Evolutionary conservation across 2,329 filamentous ascomycete genomes (phyloP).

Genomic region (Neofusicoccum kwambonambiense): DNA sequence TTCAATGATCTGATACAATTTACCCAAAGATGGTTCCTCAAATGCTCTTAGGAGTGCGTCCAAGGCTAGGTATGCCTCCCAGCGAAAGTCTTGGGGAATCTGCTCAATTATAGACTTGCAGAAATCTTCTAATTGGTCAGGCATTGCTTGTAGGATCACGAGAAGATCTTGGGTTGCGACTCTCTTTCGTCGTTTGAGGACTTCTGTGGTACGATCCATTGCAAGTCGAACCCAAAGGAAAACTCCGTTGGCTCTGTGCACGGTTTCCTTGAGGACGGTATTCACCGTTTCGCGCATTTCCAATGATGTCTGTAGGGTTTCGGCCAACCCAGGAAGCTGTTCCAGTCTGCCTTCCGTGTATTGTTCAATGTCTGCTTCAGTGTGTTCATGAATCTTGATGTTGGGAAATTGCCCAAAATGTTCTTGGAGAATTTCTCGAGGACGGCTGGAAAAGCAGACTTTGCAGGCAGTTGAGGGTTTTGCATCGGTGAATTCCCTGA

Average conservation of each 20-base stretch:
- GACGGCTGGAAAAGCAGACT: conserved; percentile 22
- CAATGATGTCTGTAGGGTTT: background rate
- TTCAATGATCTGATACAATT: background rate
- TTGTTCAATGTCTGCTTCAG: conserved; percentile 18
- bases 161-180: background rate
- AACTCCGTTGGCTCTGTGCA: background rate
- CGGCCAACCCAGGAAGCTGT: background rate
- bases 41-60: background rate
- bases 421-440: conserved; percentile 19
- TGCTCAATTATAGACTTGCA: background rate
- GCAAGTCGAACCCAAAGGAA: conserved; percentile 18
- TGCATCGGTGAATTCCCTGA: background rate
- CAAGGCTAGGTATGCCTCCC: background rate
- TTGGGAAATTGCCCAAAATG: conserved; percentile 8
- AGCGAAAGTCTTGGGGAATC: background rate
- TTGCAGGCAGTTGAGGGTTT: background rate
- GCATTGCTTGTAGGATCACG: background rate
- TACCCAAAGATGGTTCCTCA: background rate
- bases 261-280: background rate
- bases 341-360: conserved; percentile 17
- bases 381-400: conserved; percentile 21
- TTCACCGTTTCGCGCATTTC: background rate
- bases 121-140: background rate
- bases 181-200: background rate
- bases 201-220: background rate